phyloP scores from a whole-genome alignment of 176 grass and related monocot genomes.

The Aegilops umbellulata region DNA sequence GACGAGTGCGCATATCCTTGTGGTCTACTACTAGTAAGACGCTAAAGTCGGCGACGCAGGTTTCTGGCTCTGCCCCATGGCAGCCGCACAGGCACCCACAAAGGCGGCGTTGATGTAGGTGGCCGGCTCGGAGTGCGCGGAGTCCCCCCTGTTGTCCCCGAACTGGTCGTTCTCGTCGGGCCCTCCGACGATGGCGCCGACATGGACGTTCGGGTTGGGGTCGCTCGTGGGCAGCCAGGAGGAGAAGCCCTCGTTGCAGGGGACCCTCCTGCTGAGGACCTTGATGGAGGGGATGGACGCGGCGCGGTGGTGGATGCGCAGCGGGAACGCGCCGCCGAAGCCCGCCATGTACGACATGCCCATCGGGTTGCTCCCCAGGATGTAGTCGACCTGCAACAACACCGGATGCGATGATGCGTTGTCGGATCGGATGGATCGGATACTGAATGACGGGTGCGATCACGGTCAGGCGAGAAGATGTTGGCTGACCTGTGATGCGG shows the following conservation, averaged over 20 bases:
- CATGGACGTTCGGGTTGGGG: constrained; percentile 77
- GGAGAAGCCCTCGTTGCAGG: constrained; percentile 46
- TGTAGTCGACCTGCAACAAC: constrained; percentile 66
- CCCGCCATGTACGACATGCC: constrained; percentile 94
- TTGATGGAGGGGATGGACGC: constrained; percentile 79
- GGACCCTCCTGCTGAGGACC: constrained; percentile 39
- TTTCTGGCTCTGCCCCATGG: constrained; percentile 4
- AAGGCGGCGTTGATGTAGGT: constrained; percentile 88
- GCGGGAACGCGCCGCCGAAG: constrained; percentile 59
- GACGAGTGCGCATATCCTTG: neutral
- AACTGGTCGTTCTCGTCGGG: constrained; percentile 73
- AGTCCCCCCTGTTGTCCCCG: constrained; percentile 72
- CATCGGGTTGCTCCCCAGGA: constrained; percentile 81
- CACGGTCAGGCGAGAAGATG: too few species aligned
- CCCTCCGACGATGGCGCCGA: constrained; percentile 79
- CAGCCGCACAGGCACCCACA: constrained; percentile 46
- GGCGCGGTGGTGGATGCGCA: constrained; percentile 70
- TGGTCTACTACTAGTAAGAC: neutral
- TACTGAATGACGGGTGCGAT: too few species aligned
- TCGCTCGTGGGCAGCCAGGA: constrained; percentile 29
- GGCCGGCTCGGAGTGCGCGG: constrained; percentile 85
- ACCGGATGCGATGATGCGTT: too few species aligned
- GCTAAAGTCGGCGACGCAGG: neutral
- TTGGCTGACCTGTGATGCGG: constrained; percentile 51
- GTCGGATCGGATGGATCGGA: too few species aligned